Percentiles rank a stretch among this genome's conserved stretches.
Conservation (phyloP, 2,329 filamentous ascomycete genomes). For the Aureobasidium sp. region DNA sequence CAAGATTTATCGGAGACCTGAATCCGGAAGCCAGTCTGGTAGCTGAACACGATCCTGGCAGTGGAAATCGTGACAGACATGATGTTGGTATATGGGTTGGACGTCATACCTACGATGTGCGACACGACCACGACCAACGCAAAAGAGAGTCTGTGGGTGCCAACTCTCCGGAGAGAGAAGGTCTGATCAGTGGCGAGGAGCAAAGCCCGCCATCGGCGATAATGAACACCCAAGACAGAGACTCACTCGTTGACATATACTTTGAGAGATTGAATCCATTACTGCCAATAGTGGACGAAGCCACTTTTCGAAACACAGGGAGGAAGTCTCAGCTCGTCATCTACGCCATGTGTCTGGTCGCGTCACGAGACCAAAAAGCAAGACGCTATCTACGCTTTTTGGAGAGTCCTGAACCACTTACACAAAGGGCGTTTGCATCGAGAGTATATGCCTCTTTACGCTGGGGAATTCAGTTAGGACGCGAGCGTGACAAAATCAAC, state of each 20-base stretch:
- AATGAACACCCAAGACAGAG: conserved; percentile 25
- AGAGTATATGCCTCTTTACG: conserved; percentile 35
- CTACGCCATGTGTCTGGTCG: conserved; percentile 40
- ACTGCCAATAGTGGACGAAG: conserved; percentile 38
- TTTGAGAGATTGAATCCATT: conserved; percentile 39
- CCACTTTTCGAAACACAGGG: conserved; percentile 32
- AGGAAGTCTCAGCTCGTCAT: conserved; percentile 31
- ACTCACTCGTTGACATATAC: conserved; percentile 36
- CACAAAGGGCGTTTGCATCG: conserved; percentile 37
- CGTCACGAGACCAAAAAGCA: conserved; percentile 39
- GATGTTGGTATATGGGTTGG: conserved; percentile 29
- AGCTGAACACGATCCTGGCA: conserved; percentile 19
- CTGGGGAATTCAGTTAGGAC: conserved; percentile 31
- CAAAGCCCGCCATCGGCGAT: conserved; percentile 19
- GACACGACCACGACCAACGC: conserved; percentile 23
- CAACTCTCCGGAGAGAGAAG: conserved; percentile 18
- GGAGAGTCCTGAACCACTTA: conserved; percentile 21
- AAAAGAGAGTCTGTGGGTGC: not conserved
- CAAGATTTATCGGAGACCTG: conserved; percentile 37
- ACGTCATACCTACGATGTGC: not conserved
- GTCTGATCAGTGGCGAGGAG: conserved; percentile 21
- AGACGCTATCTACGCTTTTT: conserved; percentile 30
- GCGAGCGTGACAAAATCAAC: conserved; percentile 37
- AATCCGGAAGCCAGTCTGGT: conserved; percentile 40
- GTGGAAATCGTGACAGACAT: conserved; percentile 17